Conservation (phyloP, 2,329 filamentous ascomycete species). For the Phialemoniopsis sp. region DNA sequence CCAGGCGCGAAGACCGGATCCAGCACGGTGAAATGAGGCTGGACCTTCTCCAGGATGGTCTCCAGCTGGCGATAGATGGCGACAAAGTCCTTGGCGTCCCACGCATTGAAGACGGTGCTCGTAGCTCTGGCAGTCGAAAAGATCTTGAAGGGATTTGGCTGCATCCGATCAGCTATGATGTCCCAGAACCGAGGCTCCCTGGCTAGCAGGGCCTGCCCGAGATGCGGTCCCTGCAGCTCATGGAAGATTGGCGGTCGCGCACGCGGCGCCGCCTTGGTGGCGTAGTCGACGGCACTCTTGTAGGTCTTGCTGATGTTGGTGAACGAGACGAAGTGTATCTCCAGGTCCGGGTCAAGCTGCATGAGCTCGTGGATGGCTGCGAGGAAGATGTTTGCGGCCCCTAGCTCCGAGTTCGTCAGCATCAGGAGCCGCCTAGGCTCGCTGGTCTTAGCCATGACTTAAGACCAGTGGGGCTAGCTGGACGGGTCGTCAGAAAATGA, state of each 20-base stretch:
- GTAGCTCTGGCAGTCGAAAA: too few relatives aligned
- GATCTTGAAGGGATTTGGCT: constrained; percentile 1
- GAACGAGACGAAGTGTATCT: constrained; percentile 41
- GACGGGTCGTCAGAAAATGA: too few relatives aligned
- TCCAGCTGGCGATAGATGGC: constrained; percentile 16
- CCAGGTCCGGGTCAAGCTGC: constrained; percentile 21
- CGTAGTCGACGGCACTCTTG: background rate
- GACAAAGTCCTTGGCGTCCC: constrained; percentile 22
- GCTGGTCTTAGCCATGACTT: too few relatives aligned
- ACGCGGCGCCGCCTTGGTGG: too few relatives aligned
- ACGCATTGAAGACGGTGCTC: constrained; percentile 16
- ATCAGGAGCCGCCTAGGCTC: constrained; percentile 23
- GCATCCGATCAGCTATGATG: background rate
- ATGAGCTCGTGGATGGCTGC: constrained; percentile 35
- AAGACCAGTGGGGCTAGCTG: too few relatives aligned
- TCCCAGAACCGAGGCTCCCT: too few relatives aligned
- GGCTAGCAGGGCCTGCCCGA: too few relatives aligned
- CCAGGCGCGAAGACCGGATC: constrained; percentile 28
- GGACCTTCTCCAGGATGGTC: constrained; percentile 20
- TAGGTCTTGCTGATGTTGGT: constrained; percentile 18
- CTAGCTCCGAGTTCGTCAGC: constrained; percentile 38
- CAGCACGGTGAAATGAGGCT: constrained; percentile 24
- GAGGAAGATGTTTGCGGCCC: constrained; percentile 40
- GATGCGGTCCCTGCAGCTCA: constrained; percentile 4
- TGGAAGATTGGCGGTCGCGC: constrained; percentile 14